These are phyloP conservation scores for Tubosaeta brunneosetosa DNA, from an alignment of 768 basidiomycete species.

Conservation along the genomic window DNA sequence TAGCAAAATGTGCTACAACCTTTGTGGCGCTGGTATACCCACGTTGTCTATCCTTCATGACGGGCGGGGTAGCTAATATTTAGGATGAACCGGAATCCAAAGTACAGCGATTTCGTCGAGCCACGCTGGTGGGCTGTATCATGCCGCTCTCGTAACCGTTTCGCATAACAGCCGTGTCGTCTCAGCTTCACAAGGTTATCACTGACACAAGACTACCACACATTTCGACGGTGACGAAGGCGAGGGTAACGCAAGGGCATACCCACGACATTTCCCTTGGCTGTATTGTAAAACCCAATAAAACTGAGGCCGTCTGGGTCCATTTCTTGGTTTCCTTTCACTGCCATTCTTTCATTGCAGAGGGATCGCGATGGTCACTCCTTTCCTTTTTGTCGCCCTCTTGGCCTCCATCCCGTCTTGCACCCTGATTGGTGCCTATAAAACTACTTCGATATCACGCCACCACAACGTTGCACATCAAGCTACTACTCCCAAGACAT, in stretches of 20 bases:
- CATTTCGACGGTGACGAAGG: too few relatives aligned
- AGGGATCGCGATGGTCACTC: conserved; percentile 27
- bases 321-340: not conserved
- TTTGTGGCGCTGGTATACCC: too few relatives aligned
- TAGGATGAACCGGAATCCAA: too few relatives aligned
- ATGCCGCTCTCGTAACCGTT: too few relatives aligned
- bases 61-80: too few relatives aligned
- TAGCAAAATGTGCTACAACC: too few relatives aligned
- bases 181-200: too few relatives aligned
- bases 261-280: not conserved
- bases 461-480: conserved; percentile 24
- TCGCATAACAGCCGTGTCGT: too few relatives aligned
- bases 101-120: too few relatives aligned
- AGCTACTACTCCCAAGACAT: conserved; percentile 27
- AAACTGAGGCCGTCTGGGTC: not conserved
- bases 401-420: conserved; percentile 30
- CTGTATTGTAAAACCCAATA: not conserved
- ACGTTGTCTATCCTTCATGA: too few relatives aligned
- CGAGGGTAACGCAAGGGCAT: not conserved
- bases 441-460: conserved; percentile 22
- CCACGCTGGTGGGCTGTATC: too few relatives aligned
- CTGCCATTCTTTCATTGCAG: conserved; percentile 1
- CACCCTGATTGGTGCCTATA: conserved; percentile 36
- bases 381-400: conserved; percentile 31
- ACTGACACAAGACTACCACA: too few relatives aligned